These are phyloP conservation scores for Saccharomycopsis crataegensis DNA, from an alignment of 1,139 yeast genomes.

Conservation along the genomic window DNA sequence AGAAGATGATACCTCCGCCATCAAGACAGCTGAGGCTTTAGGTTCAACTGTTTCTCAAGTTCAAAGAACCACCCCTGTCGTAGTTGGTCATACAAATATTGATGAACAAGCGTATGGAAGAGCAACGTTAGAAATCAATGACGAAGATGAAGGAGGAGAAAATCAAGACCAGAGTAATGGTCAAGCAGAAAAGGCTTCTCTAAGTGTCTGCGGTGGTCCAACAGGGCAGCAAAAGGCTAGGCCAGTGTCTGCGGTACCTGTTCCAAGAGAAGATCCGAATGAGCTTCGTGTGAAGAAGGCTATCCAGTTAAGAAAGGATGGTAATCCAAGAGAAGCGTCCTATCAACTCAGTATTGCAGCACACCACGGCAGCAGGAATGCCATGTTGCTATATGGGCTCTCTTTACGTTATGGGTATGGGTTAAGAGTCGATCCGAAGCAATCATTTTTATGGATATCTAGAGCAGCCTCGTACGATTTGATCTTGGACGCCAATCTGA, in stretches of 20 bases:
- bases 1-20: constrained; percentile 3
- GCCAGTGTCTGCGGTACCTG: neutral
- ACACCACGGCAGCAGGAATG: constrained; percentile 47
- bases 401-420: constrained; percentile 71
- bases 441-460: constrained; percentile 57
- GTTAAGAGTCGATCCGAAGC: constrained; percentile 48
- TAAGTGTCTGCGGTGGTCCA: neutral
- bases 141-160: constrained; percentile 8
- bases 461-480: constrained; percentile 35
- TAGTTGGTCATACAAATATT: constrained; percentile 10
- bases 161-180: neutral
- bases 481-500: constrained; percentile 24
- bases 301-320: constrained; percentile 31
- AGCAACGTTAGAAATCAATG: constrained; percentile 10
- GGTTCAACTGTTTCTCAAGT: constrained; percentile 10
- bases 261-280: constrained; percentile 12
- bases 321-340: constrained; percentile 43
- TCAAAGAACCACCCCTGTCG: constrained; percentile 1
- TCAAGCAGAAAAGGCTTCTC: too few species aligned
- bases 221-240: neutral
- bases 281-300: constrained; percentile 35
- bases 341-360: constrained; percentile 41
- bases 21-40: constrained; percentile 6
- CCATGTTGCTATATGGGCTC: constrained; percentile 65
- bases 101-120: constrained; percentile 5